These are phyloP conservation scores for Triangularia verruculosa DNA, from an alignment of 2,329 filamentous ascomycete species.

Conservation along the genomic window DNA sequence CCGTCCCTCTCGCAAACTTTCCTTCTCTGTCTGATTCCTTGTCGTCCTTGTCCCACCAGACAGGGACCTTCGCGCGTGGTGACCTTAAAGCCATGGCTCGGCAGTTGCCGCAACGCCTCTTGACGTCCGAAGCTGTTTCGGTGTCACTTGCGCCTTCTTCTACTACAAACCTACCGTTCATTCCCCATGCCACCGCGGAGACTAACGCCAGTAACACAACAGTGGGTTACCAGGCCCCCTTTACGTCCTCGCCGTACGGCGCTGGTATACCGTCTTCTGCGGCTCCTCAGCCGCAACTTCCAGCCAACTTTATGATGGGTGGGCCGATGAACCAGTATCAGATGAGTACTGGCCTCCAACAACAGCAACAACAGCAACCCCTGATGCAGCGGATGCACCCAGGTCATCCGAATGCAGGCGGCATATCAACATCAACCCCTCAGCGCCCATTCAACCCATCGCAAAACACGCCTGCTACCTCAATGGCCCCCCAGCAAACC, in stretches of 20 bases:
- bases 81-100: constrained; percentile 4
- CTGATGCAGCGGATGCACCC: constrained; percentile 47
- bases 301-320: constrained; percentile 56
- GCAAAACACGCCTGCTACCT: constrained; percentile 38
- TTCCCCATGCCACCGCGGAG: constrained; percentile 10
- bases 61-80: constrained; percentile 1
- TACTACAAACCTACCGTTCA: background rate
- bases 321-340: constrained; percentile 53
- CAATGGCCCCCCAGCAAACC: constrained; percentile 28
- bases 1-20: constrained; percentile 16
- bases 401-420: constrained; percentile 35
- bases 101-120: constrained; percentile 11
- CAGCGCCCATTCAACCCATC: constrained; percentile 39
- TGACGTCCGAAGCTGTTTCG: background rate
- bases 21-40: constrained; percentile 12
- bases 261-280: constrained; percentile 49
- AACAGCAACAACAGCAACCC: constrained; percentile 37
- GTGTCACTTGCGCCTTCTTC: background rate
- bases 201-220: constrained; percentile 21
- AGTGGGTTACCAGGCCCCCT: constrained; percentile 60
- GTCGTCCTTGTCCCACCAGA: constrained; percentile 16
- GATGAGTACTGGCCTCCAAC: constrained; percentile 51
- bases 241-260: constrained; percentile 56
- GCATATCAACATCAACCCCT: constrained; percentile 37
- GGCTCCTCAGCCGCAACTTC: constrained; percentile 47